Conservation (phyloP, 2,329 filamentous ascomycete species). For the Dothiorella sarmentorum region DNA sequence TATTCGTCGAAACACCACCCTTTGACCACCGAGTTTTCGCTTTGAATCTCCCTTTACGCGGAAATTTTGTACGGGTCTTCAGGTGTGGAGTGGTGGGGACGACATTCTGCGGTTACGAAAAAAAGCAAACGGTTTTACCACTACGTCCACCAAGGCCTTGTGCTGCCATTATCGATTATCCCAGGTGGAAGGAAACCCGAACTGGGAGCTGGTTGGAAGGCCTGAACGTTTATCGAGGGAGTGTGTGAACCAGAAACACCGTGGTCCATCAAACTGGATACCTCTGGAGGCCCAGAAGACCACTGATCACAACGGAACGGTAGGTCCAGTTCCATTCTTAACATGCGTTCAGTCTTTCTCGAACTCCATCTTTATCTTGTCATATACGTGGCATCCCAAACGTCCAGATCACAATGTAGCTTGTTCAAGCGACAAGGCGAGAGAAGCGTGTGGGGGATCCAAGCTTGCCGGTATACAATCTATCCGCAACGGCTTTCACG, state of each 20-base stretch:
- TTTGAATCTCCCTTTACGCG: background rate
- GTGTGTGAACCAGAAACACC: background rate
- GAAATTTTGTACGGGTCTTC: background rate
- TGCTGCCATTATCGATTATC: background rate
- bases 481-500: background rate
- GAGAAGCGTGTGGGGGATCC: background rate
- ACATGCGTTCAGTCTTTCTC: background rate
- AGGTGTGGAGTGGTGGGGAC: background rate
- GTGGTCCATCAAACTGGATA: background rate
- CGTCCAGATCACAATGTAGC: background rate
- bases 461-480: background rate
- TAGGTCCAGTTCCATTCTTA: background rate
- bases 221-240: background rate
- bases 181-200: background rate
- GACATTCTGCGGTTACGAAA: background rate
- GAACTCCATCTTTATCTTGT: background rate
- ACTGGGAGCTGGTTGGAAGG: background rate
- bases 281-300: background rate
- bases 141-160: background rate
- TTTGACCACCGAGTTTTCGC: background rate
- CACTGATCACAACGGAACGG: background rate
- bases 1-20: background rate
- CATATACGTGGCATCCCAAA: background rate
- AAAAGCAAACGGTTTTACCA: background rate
- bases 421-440: too few relatives aligned